Evolutionary conservation across 345 rosid species (phyloP).

Genomic region (Citrus medica): DNA sequence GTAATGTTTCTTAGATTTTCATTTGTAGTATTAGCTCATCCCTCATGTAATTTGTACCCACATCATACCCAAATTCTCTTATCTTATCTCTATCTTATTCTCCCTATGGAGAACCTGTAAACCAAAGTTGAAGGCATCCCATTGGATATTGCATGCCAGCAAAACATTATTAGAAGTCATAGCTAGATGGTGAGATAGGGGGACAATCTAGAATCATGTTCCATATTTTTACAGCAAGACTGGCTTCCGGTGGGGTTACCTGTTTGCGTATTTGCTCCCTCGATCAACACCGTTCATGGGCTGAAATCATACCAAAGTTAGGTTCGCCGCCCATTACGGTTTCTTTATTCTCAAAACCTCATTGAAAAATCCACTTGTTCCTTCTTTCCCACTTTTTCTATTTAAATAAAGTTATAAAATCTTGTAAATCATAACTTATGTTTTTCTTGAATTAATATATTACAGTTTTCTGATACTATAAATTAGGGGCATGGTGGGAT

Average conservation of each 20-base stretch:
- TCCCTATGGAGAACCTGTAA: background rate
- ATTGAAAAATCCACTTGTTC: background rate
- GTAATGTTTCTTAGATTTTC: background rate
- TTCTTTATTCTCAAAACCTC: background rate
- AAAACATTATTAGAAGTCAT: background rate
- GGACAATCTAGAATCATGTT: background rate
- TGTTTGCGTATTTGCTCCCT: background rate
- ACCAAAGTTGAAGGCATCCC: background rate
- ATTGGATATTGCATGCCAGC: constrained; percentile 5
- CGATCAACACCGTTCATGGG: background rate
- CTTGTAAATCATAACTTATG: no score
- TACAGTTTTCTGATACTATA: no score
- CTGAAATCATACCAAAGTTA: background rate
- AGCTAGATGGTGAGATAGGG: background rate
- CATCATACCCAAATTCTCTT: constrained; percentile 5
- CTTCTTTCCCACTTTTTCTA: no score
- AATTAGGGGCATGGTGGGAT: no score
- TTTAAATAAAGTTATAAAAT: no score
- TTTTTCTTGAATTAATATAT: no score
- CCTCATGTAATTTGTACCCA: background rate
- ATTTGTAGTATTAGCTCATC: background rate
- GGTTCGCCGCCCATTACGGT: background rate
- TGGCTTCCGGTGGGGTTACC: constrained; percentile 1
- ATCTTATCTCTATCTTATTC: constrained; percentile 11
- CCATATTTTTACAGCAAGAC: constrained; percentile 5